Conservation (phyloP, 1,284 basidiomycete species). For the Boletus holoroseus region DNA sequence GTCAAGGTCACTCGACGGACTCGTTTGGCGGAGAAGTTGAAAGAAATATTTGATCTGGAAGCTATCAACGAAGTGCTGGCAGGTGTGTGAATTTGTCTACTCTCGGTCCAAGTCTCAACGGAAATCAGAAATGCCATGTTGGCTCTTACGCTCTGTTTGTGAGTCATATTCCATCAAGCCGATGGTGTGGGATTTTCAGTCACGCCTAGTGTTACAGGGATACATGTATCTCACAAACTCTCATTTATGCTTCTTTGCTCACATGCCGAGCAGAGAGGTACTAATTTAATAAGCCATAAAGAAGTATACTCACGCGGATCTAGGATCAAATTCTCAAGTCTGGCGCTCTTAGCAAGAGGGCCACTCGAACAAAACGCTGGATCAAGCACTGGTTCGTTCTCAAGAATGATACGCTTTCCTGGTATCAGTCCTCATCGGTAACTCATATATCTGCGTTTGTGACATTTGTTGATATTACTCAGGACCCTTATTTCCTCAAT, state of each 20-base stretch:
- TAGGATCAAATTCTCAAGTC: constrained; percentile 86
- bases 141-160: constrained; percentile 82
- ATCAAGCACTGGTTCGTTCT: constrained; percentile 92
- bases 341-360: constrained; percentile 78
- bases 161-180: constrained; percentile 37
- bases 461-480: constrained; percentile 9
- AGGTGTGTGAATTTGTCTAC: constrained; percentile 43
- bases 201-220: constrained; percentile 76
- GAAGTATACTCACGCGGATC: constrained; percentile 11
- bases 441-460: constrained; percentile 10
- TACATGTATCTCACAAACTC: constrained; percentile 94
- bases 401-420: constrained; percentile 89
- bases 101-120: constrained; percentile 16
- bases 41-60: constrained; percentile 78
- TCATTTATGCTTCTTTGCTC: constrained; percentile 95
- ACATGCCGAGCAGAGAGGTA: constrained; percentile 85
- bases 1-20: constrained; percentile 65
- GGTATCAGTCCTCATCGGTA: constrained; percentile 91
- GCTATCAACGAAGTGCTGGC: constrained; percentile 79
- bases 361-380: constrained; percentile 81
- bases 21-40: constrained; percentile 75
- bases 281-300: constrained; percentile 12
- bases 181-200: constrained; percentile 10
- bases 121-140: constrained; percentile 74
- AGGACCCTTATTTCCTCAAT: constrained; percentile 96